A percentile compares a stretch with the other conserved stretches of the same genome.
Conservation (phyloP, 345 rosid genomes). For the Salix udensis region DNA sequence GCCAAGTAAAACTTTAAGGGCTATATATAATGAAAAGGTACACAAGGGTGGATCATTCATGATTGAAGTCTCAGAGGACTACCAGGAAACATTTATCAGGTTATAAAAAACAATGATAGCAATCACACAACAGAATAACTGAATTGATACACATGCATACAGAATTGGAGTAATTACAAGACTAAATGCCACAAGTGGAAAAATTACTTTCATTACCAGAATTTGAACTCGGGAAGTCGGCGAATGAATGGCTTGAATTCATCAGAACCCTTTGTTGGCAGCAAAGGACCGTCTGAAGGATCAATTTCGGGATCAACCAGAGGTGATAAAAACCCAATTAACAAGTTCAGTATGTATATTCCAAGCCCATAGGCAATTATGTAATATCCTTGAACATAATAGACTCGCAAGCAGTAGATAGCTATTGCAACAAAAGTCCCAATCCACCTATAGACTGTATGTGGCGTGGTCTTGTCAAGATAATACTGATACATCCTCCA, state of each 20-base stretch:
- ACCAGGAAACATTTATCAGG: background rate
- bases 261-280: constrained; percentile 93
- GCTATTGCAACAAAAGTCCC: constrained; percentile 54
- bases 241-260: constrained; percentile 97
- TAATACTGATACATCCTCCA: constrained; percentile 82
- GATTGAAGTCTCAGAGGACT: background rate
- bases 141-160: background rate
- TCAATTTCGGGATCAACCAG: constrained; percentile 86
- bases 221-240: constrained; percentile 92
- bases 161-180: background rate
- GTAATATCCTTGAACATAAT: constrained; percentile 78
- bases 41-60: background rate
- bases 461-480: constrained; percentile 89
- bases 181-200: background rate
- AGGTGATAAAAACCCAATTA: constrained; percentile 93
- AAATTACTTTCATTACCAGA: constrained; percentile 58
- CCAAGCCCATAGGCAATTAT: constrained; percentile 88
- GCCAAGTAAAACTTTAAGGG: background rate
- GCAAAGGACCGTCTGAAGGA: constrained; percentile 63
- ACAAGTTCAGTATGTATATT: constrained; percentile 77
- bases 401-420: constrained; percentile 65
- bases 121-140: background rate
- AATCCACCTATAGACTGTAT: constrained; percentile 72
- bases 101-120: background rate
- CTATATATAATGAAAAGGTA: background rate